Percentiles rank a stretch among this genome's conserved stretches.
Evolutionary conservation across 768 basidiomycete genomes (phyloP).

Genomic region (Mycena amicta): DNA sequence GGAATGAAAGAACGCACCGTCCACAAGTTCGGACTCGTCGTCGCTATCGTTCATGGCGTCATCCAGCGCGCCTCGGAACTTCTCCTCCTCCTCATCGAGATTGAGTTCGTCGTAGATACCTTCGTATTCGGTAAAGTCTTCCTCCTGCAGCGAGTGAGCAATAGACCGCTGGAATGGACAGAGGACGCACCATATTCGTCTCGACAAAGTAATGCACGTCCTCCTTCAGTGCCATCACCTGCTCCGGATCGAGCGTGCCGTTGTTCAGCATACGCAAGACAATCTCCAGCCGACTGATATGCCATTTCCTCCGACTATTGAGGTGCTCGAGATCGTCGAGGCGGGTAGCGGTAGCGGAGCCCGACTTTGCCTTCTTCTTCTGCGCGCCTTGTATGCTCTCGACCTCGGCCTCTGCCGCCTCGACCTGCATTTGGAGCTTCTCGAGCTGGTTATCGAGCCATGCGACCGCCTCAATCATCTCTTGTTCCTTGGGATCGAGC

Average conservation of each 20-base stretch:
- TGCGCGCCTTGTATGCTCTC: constrained; percentile 79
- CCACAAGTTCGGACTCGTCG: constrained; percentile 77
- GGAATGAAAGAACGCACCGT: constrained; percentile 47
- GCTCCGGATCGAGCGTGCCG: constrained; percentile 81
- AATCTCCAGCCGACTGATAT: constrained; percentile 89
- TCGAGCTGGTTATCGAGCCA: constrained; percentile 92
- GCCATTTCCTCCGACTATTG: constrained; percentile 96
- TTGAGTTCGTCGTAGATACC: constrained; percentile 98
- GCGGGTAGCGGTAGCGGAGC: constrained; percentile 61
- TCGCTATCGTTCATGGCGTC: constrained; percentile 59
- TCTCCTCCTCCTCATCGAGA: constrained; percentile 95
- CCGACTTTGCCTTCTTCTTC: constrained; percentile 83
- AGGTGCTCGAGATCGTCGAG: constrained; percentile 82
- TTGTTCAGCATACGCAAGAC: constrained; percentile 93
- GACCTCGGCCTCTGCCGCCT: constrained; percentile 92
- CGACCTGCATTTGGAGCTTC: constrained; percentile 91
- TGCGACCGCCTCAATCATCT: constrained; percentile 84
- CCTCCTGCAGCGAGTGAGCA: constrained; percentile 61
- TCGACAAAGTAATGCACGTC: constrained; percentile 97
- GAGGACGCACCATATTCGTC: constrained; percentile 80
- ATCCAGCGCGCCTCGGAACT: constrained; percentile 78
- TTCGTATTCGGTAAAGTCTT: constrained; percentile 96
- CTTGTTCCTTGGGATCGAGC: constrained; percentile 96
- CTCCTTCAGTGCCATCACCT: constrained; percentile 82
- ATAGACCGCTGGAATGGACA: background rate